phyloP scores from a whole-genome alignment of 345 rosid genomes.

The Lepidium africanum region DNA sequence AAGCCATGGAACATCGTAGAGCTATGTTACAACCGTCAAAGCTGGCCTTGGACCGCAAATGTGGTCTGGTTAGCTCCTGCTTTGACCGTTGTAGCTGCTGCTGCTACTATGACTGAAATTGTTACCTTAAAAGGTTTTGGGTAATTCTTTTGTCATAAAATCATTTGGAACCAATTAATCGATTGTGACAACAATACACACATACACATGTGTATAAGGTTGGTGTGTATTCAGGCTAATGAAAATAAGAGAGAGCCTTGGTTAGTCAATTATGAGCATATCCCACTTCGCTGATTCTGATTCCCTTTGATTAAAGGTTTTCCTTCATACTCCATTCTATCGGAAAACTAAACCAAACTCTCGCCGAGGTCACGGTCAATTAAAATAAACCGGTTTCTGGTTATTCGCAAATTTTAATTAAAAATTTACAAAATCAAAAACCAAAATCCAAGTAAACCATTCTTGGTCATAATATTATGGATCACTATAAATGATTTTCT shows the following conservation, averaged over 20 bases:
- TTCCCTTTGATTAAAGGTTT: too few relatives aligned
- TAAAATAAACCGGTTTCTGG: too few relatives aligned
- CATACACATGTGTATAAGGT: conserved; percentile 5
- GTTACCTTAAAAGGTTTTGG: conserved; percentile 6
- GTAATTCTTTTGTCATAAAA: neutral
- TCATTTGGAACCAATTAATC: conserved; percentile 11
- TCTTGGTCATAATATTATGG: too few relatives aligned
- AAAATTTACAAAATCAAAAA: too few relatives aligned
- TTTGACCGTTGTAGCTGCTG: conserved; percentile 26
- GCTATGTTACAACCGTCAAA: conserved; percentile 23
- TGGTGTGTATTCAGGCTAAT: conserved; percentile 7
- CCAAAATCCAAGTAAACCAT: too few relatives aligned
- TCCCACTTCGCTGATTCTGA: neutral
- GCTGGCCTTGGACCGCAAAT: neutral
- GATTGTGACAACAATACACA: neutral
- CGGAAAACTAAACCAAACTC: neutral
- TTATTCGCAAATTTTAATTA: too few relatives aligned
- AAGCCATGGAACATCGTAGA: conserved; percentile 24
- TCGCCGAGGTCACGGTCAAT: neutral
- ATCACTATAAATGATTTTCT: too few relatives aligned
- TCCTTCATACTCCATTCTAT: too few relatives aligned
- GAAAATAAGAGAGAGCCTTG: conserved; percentile 9
- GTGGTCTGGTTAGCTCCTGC: neutral
- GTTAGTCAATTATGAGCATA: neutral
- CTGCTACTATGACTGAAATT: conserved; percentile 13